A percentile compares a stretch with the other conserved stretches of the same genome.
phyloP scores from a whole-genome alignment of 495 filamentous ascomycete species.

The Pyronema domesticum region DNA sequence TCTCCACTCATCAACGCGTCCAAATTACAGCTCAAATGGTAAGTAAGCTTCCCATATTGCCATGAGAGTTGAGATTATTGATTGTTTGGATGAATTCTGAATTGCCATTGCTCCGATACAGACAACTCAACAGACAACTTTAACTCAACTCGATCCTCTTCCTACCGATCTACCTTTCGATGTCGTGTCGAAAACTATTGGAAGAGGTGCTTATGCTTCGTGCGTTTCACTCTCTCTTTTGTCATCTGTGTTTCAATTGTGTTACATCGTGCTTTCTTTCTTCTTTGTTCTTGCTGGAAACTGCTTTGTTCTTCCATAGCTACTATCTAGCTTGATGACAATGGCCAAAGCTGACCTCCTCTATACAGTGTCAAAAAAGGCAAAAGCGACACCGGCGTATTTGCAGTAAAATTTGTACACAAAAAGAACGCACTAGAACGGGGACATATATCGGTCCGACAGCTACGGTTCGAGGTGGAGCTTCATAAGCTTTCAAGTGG shows the following conservation, averaged over 20 bases:
- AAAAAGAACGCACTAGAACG: slow-evolving; percentile 80
- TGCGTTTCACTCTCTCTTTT: slow-evolving; percentile 30
- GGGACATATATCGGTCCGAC: slow-evolving; percentile 73
- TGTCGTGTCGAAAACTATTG: slow-evolving; percentile 89
- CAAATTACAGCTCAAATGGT: too few relatives aligned
- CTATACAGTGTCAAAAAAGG: slow-evolving; percentile 76
- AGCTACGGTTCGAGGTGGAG: slow-evolving; percentile 73
- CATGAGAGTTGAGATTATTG: too few relatives aligned
- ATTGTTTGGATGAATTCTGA: too few relatives aligned
- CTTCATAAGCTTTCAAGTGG: slow-evolving; percentile 73
- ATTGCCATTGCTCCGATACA: too few relatives aligned
- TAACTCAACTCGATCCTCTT: slow-evolving; percentile 58
- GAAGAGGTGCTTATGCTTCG: slow-evolving; percentile 93
- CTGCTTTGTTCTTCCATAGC: slow-evolving; percentile 1
- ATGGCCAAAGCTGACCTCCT: neutral
- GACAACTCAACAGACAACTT: neutral
- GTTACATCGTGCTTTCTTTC: too few relatives aligned
- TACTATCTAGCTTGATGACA: neutral
- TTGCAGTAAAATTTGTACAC: slow-evolving; percentile 97
- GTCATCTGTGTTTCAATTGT: neutral
- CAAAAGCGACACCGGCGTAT: slow-evolving; percentile 47
- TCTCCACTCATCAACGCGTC: too few relatives aligned
- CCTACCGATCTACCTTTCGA: slow-evolving; percentile 79
- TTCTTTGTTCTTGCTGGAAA: neutral
- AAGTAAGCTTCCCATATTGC: too few relatives aligned